Evolutionary conservation across 441 rosid genomes (phyloP).

Genomic region (Aquilaria agallochum): DNA sequence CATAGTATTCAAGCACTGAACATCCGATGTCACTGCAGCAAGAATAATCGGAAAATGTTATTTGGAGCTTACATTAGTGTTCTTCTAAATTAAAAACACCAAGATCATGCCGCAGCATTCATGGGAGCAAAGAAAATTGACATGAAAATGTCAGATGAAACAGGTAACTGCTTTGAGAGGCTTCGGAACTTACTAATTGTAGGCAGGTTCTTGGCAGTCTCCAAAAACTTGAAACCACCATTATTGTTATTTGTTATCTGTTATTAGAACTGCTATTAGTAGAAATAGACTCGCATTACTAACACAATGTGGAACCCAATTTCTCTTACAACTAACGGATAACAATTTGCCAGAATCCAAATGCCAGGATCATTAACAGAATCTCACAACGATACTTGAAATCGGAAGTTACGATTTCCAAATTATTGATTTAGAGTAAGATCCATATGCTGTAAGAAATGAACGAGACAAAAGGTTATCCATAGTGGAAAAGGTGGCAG

Average conservation of each 20-base stretch:
- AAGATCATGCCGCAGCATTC: too few species aligned
- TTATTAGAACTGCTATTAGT: constrained; percentile 10
- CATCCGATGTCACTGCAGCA: constrained; percentile 73
- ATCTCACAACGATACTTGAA: too few species aligned
- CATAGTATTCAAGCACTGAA: constrained; percentile 76
- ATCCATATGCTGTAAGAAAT: too few species aligned
- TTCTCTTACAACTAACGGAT: too few species aligned
- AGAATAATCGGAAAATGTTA: constrained; percentile 7
- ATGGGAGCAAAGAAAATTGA: too few species aligned
- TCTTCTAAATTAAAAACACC: neutral
- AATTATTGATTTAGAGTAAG: too few species aligned
- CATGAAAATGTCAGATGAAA: neutral
- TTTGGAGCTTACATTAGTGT: constrained; percentile 17
- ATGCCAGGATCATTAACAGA: too few species aligned
- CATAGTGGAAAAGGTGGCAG: neutral
- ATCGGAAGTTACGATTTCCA: too few species aligned
- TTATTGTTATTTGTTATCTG: constrained; percentile 44
- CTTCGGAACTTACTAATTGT: constrained; percentile 67
- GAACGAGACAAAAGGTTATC: too few species aligned
- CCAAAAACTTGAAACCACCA: constrained; percentile 77
- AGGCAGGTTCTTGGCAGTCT: constrained; percentile 77
- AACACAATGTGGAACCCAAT: neutral
- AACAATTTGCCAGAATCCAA: too few species aligned
- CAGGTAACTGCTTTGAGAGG: neutral
- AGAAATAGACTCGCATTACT: neutral